Conservation (phyloP, 1,139 yeast species). For the Geotrichum fermentans region DNA sequence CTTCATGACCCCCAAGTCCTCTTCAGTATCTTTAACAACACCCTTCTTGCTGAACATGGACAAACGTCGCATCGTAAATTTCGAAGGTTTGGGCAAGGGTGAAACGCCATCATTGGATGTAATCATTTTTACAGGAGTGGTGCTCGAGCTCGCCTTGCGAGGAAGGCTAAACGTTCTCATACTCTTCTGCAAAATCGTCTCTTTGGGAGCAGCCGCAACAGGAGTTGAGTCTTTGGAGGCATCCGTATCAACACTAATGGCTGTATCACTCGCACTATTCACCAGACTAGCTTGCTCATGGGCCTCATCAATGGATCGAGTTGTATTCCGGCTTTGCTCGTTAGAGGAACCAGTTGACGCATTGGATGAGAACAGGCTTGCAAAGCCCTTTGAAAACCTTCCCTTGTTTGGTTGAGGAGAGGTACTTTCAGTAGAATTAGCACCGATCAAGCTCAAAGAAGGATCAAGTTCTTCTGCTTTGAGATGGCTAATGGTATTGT, state of each 20-base stretch:
- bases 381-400: constrained; percentile 28
- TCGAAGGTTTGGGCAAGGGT: constrained; percentile 9
- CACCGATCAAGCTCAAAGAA: neutral
- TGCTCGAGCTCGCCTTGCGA: constrained; percentile 3
- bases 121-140: constrained; percentile 3
- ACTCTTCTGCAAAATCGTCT: constrained; percentile 31
- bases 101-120: neutral
- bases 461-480: constrained; percentile 12
- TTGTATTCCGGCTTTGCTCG: neutral
- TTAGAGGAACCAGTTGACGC: neutral
- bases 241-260: constrained; percentile 10
- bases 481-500: constrained; percentile 13
- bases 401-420: constrained; percentile 14
- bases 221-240: constrained; percentile 21
- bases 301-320: constrained; percentile 9
- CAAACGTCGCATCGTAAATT: constrained; percentile 16
- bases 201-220: constrained; percentile 17
- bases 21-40: constrained; percentile 12
- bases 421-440: constrained; percentile 1
- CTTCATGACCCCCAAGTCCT: constrained; percentile 12
- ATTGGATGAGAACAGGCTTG: constrained; percentile 26
- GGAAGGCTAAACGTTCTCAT: constrained; percentile 31
- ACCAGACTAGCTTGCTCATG: constrained; percentile 11
- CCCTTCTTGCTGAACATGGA: constrained; percentile 18
- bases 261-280: constrained; percentile 15